Percentiles rank a stretch among this genome's conserved stretches.
Conservation (phyloP, 179 eudicot genomes). For the Silene vulgaris region DNA sequence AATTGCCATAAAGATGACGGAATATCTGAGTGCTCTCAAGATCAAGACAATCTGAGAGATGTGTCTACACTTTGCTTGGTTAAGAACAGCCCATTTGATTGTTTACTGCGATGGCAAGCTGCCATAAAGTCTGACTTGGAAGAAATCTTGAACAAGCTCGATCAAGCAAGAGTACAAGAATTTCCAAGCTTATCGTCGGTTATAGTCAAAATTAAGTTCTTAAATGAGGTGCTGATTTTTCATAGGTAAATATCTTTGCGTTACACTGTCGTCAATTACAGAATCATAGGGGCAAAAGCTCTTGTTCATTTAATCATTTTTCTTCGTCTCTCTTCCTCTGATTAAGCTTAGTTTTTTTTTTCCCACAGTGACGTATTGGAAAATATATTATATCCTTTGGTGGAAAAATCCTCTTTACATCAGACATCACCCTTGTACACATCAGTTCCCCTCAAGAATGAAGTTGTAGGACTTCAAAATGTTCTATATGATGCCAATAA, state of each 20-base stretch:
- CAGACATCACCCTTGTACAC: slow-evolving; percentile 26
- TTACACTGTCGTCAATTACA: slow-evolving; percentile 17
- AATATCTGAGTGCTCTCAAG: slow-evolving; percentile 31
- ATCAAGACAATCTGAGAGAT: slow-evolving; percentile 30
- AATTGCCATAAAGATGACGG: slow-evolving; percentile 25
- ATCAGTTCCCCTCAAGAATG: slow-evolving; percentile 41
- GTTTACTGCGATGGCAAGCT: slow-evolving; percentile 62
- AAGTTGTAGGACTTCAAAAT: slow-evolving; percentile 55
- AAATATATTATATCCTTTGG: slow-evolving; percentile 42
- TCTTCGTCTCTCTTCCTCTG: neutral
- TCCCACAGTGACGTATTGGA: slow-evolving; percentile 58
- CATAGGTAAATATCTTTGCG: slow-evolving; percentile 50
- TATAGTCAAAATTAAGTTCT: slow-evolving; percentile 54
- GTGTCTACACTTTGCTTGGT: slow-evolving; percentile 26
- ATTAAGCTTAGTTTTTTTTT: slow-evolving; percentile 22
- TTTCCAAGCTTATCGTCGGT: slow-evolving; percentile 40
- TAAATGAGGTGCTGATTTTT: slow-evolving; percentile 57
- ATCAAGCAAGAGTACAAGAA: slow-evolving; percentile 36
- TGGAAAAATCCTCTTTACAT: slow-evolving; percentile 35
- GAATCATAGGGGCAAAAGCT: neutral
- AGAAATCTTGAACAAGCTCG: slow-evolving; percentile 47
- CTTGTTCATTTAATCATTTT: neutral
- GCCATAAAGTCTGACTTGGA: slow-evolving; percentile 55
- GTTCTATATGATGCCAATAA: slow-evolving; percentile 42
- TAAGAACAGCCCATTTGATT: slow-evolving; percentile 37